These are phyloP conservation scores for Globisporangium nagaii DNA, from an alignment of 352 stramenopile genomes.

Conservation along the genomic window DNA sequence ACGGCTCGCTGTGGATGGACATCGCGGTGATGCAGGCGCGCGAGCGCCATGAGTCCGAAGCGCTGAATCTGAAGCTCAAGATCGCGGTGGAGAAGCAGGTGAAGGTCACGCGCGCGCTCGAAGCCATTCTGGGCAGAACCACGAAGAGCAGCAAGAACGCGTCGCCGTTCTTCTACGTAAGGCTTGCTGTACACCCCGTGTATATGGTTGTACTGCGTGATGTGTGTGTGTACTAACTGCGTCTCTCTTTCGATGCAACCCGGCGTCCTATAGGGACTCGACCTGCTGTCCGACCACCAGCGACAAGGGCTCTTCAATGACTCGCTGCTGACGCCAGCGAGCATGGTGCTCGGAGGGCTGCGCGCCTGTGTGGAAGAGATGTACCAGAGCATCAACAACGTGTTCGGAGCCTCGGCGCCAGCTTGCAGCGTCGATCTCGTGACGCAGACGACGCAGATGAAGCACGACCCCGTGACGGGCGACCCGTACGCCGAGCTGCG, in stretches of 20 bases:
- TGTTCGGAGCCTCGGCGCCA: background rate
- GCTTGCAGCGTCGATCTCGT: background rate
- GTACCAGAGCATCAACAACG: background rate
- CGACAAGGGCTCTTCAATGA: constrained; percentile 5
- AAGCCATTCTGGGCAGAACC: constrained; percentile 32
- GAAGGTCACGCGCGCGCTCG: constrained; percentile 30
- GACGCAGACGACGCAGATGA: background rate
- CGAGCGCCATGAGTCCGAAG: constrained; percentile 29
- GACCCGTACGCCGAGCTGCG: constrained; percentile 6
- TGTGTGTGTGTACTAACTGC: background rate
- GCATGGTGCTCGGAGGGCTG: background rate
- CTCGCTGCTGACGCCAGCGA: background rate
- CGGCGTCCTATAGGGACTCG: background rate
- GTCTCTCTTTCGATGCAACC: no score
- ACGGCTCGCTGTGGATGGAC: constrained; percentile 27
- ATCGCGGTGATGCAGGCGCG: constrained; percentile 31
- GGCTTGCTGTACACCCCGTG: background rate
- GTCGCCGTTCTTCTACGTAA: constrained; percentile 6
- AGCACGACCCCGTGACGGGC: background rate
- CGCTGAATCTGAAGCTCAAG: constrained; percentile 38
- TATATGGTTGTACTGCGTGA: background rate
- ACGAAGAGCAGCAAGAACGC: constrained; percentile 12
- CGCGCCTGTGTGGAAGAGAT: background rate
- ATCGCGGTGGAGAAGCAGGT: constrained; percentile 29
- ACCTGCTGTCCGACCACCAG: constrained; percentile 2